Conservation (phyloP, 2,329 filamentous ascomycete species). For the Fusarium sororula region DNA sequence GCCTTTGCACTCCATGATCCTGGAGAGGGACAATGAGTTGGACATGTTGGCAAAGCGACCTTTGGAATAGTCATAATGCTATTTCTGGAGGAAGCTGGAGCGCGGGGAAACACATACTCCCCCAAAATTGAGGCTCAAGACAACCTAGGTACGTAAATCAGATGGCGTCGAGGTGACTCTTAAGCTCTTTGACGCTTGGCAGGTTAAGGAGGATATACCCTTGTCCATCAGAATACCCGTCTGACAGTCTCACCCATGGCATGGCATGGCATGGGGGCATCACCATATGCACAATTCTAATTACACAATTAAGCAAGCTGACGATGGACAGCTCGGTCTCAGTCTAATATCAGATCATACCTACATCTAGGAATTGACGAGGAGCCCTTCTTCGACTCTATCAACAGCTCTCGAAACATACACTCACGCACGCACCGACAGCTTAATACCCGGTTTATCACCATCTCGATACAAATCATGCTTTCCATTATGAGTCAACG, state of each 20-base stretch:
- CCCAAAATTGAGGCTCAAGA: constrained; percentile 34
- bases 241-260: constrained; percentile 9
- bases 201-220: background rate
- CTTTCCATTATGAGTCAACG: constrained; percentile 16
- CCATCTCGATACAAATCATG: background rate
- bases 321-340: background rate
- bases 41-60: background rate
- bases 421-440: background rate
- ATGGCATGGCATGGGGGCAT: background rate
- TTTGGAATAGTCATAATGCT: background rate
- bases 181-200: background rate
- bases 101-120: constrained; percentile 18
- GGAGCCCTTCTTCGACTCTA: background rate
- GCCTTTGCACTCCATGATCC: background rate
- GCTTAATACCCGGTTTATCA: background rate
- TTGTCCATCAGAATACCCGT: constrained; percentile 1
- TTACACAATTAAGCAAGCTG: background rate
- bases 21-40: background rate
- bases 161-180: background rate
- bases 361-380: background rate
- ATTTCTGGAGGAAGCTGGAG: background rate
- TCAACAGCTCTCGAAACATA: background rate
- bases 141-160: background rate
- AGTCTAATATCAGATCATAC: background rate
- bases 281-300: background rate